phyloP scores from a whole-genome alignment of 2,329 filamentous ascomycete species.

The Pseudocercospora vitis region DNA sequence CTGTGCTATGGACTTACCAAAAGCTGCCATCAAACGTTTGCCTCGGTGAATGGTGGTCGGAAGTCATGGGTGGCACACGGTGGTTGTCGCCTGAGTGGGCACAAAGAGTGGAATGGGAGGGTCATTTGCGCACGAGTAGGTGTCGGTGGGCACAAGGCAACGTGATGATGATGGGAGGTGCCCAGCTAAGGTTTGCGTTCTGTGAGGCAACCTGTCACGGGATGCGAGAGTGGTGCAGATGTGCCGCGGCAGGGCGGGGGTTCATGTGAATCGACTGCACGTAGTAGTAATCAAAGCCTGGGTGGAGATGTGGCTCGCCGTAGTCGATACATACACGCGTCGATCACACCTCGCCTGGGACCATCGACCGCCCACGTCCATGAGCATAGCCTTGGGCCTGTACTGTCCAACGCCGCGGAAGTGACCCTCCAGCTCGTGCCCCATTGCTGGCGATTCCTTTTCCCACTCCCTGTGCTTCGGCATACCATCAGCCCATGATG shows the following conservation, averaged over 20 bases:
- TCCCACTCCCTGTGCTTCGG: no score
- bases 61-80: background rate
- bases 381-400: no score
- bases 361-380: no score
- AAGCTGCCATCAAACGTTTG: constrained; percentile 8
- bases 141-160: background rate
- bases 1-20: constrained; percentile 6
- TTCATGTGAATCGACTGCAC: constrained; percentile 2
- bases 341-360: background rate
- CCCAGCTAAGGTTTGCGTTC: constrained; percentile 2
- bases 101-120: background rate
- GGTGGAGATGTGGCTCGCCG: background rate
- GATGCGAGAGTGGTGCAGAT: background rate
- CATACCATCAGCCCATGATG: no score
- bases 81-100: background rate
- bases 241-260: background rate
- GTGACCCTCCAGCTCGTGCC: no score
- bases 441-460: no score
- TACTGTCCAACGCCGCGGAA: no score
- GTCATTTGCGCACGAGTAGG: constrained; percentile 3
- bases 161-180: no score
- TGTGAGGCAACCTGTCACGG: constrained; percentile 7
- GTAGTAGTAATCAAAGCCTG: no score
- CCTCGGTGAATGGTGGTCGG: background rate
- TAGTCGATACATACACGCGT: background rate